phyloP scores from a whole-genome alignment of 73 alveolate genomes.

The Tetrahymena malaccensis region DNA sequence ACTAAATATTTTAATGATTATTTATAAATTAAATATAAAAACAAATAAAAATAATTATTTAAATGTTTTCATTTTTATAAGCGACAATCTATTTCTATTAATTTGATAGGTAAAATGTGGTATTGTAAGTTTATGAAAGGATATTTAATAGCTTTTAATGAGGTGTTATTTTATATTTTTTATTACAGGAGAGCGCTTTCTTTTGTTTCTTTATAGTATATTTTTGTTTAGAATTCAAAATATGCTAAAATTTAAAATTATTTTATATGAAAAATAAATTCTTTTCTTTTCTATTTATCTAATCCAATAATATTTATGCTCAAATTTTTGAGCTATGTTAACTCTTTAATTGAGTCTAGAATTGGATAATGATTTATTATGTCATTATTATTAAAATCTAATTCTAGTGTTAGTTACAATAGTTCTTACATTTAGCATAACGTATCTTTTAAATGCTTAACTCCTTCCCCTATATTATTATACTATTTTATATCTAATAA shows the following conservation, averaged over 20 bases:
- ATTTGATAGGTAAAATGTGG: background rate
- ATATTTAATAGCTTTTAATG: no score
- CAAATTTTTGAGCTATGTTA: background rate
- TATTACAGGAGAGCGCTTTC: background rate
- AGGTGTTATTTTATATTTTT: background rate
- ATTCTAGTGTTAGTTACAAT: no score
- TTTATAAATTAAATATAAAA: no score
- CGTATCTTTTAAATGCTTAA: background rate
- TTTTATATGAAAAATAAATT: no score
- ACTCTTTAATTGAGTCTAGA: background rate
- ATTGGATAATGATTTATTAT: no score
- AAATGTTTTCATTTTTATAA: background rate
- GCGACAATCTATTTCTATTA: background rate
- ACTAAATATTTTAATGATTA: no score
- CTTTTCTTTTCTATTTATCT: background rate
- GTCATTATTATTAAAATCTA: background rate
- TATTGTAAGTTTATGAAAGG: no score
- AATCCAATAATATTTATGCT: background rate
- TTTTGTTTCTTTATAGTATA: background rate
- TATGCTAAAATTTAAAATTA: no score
- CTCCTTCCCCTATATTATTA: background rate
- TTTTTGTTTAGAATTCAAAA: background rate
- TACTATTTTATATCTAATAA: no score
- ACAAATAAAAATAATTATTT: no score
- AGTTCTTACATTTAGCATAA: background rate